These are phyloP conservation scores for Sporisorium iseilematis-ciliati DNA, from an alignment of 1,284 basidiomycete species.

Conservation along the genomic window DNA sequence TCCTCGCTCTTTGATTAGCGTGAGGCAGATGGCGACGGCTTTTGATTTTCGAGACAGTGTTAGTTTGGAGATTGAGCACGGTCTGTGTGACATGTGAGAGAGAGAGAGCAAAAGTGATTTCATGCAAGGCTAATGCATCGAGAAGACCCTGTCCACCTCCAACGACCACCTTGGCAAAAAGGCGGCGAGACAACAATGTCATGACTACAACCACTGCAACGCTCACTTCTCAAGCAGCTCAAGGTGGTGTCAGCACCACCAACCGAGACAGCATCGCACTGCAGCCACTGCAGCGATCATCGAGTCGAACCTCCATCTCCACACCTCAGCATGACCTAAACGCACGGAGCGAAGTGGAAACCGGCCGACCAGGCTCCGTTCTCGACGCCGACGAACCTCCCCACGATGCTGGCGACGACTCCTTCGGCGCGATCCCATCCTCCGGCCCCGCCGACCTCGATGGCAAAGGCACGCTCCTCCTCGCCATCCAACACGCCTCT, in stretches of 20 bases:
- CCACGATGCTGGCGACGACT: conserved; percentile 6
- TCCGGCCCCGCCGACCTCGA: conserved; percentile 36
- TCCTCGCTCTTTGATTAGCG: background rate
- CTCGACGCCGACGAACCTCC: background rate
- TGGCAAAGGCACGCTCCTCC: conserved; percentile 38
- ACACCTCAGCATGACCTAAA: background rate
- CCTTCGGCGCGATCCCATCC: conserved; percentile 24
- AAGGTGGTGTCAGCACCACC: background rate
- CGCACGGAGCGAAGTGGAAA: background rate
- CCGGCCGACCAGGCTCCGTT: conserved; percentile 1
- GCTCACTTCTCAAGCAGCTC: background rate
- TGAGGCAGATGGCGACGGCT: background rate
- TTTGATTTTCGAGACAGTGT: background rate
- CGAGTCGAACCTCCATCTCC: conserved; percentile 14
- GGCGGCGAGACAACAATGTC: background rate
- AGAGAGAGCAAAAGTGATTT: background rate
- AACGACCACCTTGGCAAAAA: background rate
- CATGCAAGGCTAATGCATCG: background rate
- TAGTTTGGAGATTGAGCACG: background rate
- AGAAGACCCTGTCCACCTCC: background rate
- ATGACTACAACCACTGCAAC: conserved; percentile 18
- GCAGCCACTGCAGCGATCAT: conserved; percentile 13
- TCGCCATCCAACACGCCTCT: conserved; percentile 55
- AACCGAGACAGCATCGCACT: conserved; percentile 9
- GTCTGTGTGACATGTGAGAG: no score